Evolutionary conservation across 768 basidiomycete species (phyloP).

Genomic region (Leccinum barrowsii): DNA sequence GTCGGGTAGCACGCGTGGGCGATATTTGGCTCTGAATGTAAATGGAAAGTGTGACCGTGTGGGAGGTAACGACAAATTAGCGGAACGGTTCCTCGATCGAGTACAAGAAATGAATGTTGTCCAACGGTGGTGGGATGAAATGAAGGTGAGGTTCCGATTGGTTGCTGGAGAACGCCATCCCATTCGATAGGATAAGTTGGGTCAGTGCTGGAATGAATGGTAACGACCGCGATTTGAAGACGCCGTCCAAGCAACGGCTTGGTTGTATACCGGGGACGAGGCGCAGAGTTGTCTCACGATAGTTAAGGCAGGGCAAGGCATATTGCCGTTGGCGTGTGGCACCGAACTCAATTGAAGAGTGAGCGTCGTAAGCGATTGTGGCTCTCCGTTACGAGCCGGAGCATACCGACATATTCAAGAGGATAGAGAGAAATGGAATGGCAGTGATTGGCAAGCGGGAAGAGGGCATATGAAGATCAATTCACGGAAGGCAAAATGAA

Average conservation of each 20-base stretch:
- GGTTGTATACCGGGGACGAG: background rate
- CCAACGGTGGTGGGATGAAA: background rate
- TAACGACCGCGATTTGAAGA: background rate
- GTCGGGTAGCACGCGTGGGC: background rate
- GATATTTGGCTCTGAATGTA: background rate
- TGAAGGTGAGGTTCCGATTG: conserved; percentile 1
- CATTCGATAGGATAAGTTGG: background rate
- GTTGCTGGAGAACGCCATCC: background rate
- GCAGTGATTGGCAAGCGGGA: background rate
- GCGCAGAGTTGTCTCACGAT: conserved; percentile 5
- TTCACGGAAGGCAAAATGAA: conserved; percentile 3
- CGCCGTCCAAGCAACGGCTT: background rate
- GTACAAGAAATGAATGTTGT: background rate
- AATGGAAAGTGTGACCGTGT: conserved; percentile 3
- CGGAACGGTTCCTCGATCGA: background rate
- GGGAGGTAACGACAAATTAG: conserved; percentile 2
- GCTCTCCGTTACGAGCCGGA: background rate
- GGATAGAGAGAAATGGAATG: conserved; percentile 7
- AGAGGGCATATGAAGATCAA: background rate
- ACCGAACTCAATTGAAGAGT: background rate
- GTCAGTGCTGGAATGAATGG: conserved; percentile 4
- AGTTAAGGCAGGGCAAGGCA: background rate
- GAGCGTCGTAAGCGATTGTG: background rate
- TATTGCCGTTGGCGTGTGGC: conserved; percentile 14
- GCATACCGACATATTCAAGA: conserved; percentile 2